These are phyloP conservation scores for Centaurea solstitialis DNA, from an alignment of 129 eudicot genomes.

Conservation along the genomic window DNA sequence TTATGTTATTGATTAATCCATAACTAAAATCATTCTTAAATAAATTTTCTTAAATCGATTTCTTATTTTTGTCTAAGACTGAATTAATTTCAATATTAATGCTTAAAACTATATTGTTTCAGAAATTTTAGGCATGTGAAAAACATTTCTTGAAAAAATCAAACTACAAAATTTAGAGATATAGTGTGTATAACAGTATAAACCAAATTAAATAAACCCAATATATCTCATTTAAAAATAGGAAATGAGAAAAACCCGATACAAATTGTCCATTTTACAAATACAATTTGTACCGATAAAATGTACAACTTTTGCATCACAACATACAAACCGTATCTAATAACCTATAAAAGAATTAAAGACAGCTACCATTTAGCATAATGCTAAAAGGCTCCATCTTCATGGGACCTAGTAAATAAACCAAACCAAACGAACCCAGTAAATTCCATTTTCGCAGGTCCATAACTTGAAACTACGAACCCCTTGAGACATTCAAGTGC, in stretches of 20 bases:
- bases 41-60: too few relatives aligned
- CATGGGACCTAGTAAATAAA: constrained; percentile 5
- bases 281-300: neutral
- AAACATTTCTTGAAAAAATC: too few relatives aligned
- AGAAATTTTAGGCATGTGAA: too few relatives aligned
- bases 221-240: neutral
- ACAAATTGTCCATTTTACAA: constrained; percentile 8
- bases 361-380: neutral
- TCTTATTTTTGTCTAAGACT: too few relatives aligned
- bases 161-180: too few relatives aligned
- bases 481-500: constrained; percentile 2
- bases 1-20: too few relatives aligned
- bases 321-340: constrained; percentile 3
- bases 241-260: neutral
- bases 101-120: too few relatives aligned
- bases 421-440: neutral
- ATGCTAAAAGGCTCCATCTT: constrained; percentile 20
- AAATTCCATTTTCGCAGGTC: neutral
- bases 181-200: too few relatives aligned
- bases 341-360: constrained; percentile 28
- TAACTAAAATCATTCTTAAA: too few relatives aligned
- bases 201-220: neutral
- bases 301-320: constrained; percentile 12
- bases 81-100: too few relatives aligned
- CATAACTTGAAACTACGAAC: neutral